These are phyloP conservation scores for Fusarium secorum DNA, from an alignment of 2,329 filamentous ascomycete genomes.

Conservation along the genomic window DNA sequence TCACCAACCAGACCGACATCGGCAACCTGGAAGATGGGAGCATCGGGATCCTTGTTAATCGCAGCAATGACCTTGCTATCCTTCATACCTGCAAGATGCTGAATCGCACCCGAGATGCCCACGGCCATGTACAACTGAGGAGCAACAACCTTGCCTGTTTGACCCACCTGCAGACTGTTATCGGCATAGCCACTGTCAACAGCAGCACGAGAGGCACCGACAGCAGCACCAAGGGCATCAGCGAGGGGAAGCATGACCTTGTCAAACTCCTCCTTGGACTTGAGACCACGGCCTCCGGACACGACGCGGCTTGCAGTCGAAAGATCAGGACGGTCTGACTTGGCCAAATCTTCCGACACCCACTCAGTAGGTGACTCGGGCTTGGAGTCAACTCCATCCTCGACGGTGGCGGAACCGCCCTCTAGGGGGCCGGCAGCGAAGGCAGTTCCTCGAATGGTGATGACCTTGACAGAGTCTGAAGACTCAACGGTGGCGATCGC, in stretches of 20 bases:
- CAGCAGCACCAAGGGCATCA: slow-evolving; percentile 91
- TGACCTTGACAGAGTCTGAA: slow-evolving; percentile 81
- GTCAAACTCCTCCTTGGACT: slow-evolving; percentile 98
- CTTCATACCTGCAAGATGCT: slow-evolving; percentile 99
- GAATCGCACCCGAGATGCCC: slow-evolving; percentile 96
- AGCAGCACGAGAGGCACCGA: slow-evolving; percentile 92
- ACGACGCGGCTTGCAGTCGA: slow-evolving; percentile 90
- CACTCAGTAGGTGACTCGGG: slow-evolving; percentile 78
- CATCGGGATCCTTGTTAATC: slow-evolving; percentile 97
- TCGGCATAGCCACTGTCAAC: slow-evolving; percentile 98
- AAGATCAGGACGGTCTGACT: slow-evolving; percentile 92
- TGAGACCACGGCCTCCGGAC: slow-evolving; percentile 90
- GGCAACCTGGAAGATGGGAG: slow-evolving; percentile 97
- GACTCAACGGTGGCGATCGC: slow-evolving; percentile 97
- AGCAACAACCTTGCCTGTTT: slow-evolving; percentile 98
- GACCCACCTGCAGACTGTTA: slow-evolving; percentile 97
- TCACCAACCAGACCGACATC: slow-evolving; percentile 96
- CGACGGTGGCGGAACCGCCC: slow-evolving; percentile 77
- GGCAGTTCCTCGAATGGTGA: slow-evolving; percentile 92
- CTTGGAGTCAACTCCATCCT: slow-evolving; percentile 87
- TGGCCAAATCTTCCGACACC: slow-evolving; percentile 91
- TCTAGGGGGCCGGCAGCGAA: slow-evolving; percentile 79
- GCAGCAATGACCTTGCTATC: slow-evolving; percentile 99
- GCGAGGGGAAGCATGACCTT: slow-evolving; percentile 89
- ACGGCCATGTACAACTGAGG: slow-evolving; percentile 95